A percentile compares a stretch with the other conserved stretches of the same genome.
These are phyloP conservation scores for Blastobotrys proliferans DNA, from an alignment of 1,139 yeast species.

Conservation along the genomic window DNA sequence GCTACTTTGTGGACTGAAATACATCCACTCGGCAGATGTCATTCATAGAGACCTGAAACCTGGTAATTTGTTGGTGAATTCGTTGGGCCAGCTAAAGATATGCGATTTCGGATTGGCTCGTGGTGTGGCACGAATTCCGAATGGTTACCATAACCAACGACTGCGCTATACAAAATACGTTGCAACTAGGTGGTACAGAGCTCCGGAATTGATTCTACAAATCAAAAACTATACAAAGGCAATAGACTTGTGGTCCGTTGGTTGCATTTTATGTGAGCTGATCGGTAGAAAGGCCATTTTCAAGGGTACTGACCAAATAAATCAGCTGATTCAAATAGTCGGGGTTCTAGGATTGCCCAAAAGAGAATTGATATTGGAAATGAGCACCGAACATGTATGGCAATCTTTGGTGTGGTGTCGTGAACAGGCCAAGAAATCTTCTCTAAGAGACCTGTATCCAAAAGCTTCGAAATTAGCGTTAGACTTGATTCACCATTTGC, in stretches of 20 bases:
- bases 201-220: conserved; percentile 81
- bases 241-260: conserved; percentile 94
- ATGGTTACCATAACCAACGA: neutral
- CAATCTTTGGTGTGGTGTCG: conserved; percentile 17
- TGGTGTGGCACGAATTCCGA: conserved; percentile 42
- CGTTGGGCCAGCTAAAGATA: conserved; percentile 66
- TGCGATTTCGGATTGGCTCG: conserved; percentile 90
- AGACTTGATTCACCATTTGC: conserved; percentile 66
- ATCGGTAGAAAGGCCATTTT: conserved; percentile 80
- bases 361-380: conserved; percentile 45
- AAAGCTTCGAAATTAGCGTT: conserved; percentile 69
- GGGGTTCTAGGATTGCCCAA: conserved; percentile 80
- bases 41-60: conserved; percentile 86
- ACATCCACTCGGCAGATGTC: conserved; percentile 70
- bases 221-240: conserved; percentile 44
- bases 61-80: conserved; percentile 72
- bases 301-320: conserved; percentile 79
- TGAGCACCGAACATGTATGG: conserved; percentile 14
- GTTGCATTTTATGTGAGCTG: conserved; percentile 85
- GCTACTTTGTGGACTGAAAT: conserved; percentile 71
- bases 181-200: conserved; percentile 94
- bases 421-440: conserved; percentile 41
- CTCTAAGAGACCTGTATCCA: conserved; percentile 60
- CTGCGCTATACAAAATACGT: conserved; percentile 65
- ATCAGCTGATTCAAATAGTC: conserved; percentile 75